Percentiles rank a stretch among this genome's conserved stretches.
These are phyloP conservation scores for Thelonectria blattea DNA, from an alignment of 2,329 filamentous ascomycete species.

Conservation along the genomic window DNA sequence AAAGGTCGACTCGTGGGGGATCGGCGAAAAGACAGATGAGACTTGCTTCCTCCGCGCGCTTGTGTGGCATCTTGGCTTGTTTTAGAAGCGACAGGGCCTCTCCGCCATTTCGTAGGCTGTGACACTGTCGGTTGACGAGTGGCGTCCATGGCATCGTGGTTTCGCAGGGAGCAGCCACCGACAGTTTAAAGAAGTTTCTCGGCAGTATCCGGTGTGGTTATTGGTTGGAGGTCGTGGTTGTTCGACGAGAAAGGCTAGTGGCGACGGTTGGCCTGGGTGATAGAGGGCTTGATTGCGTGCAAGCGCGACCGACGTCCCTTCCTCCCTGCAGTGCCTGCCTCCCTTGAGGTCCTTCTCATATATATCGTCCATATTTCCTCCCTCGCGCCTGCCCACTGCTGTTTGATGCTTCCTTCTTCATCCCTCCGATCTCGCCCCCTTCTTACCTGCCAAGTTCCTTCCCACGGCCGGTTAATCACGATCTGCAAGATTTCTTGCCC, in stretches of 20 bases:
- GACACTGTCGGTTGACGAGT: not conserved
- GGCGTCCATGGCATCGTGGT: not conserved
- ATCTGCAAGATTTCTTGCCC: not conserved
- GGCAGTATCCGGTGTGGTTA: not conserved
- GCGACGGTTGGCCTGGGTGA: not conserved
- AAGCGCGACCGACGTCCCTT: not conserved
- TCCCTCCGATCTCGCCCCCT: not conserved
- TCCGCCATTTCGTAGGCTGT: not conserved
- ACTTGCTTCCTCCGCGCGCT: slow-evolving; percentile 7
- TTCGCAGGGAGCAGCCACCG: not conserved
- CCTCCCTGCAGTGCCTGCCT: not conserved
- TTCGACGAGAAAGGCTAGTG: not conserved
- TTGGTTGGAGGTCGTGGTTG: not conserved
- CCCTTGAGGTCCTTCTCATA: not conserved
- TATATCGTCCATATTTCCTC: not conserved
- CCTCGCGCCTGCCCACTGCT: slow-evolving; percentile 13
- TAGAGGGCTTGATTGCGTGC: slow-evolving; percentile 1
- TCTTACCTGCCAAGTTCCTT: not conserved
- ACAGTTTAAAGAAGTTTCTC: not conserved
- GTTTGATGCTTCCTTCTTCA: not conserved
- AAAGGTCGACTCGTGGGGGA: slow-evolving; percentile 1
- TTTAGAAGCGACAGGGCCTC: slow-evolving; percentile 11
- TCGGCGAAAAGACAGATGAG: slow-evolving; percentile 1
- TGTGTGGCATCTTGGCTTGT: slow-evolving; percentile 10
- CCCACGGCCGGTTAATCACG: not conserved